phyloP scores from a whole-genome alignment of 1,284 basidiomycete species.

The Ceratobasidium sp. region DNA sequence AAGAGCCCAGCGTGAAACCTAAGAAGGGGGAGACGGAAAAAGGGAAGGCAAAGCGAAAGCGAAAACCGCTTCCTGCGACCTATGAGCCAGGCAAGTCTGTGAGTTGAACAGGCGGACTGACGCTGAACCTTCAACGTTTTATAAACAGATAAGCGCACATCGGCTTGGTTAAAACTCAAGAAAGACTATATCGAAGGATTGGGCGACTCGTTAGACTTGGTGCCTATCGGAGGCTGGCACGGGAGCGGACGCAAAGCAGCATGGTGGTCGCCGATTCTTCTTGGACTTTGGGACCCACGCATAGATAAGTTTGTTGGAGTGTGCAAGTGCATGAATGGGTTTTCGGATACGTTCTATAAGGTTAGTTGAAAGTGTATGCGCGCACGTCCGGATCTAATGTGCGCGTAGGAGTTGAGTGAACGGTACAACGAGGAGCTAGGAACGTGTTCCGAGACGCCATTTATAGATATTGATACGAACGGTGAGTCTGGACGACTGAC shows the following conservation, averaged over 20 bases:
- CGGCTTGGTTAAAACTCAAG: conserved; percentile 88
- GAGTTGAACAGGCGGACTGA: not conserved
- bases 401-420: conserved; percentile 66
- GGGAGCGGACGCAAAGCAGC: conserved; percentile 92
- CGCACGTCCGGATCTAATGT: conserved; percentile 41
- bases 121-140: not conserved
- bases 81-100: conserved; percentile 82
- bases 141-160: conserved; percentile 75
- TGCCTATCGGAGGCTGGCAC: conserved; percentile 91
- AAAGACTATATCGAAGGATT: conserved; percentile 79
- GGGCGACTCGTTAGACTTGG: conserved; percentile 66
- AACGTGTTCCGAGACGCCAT: conserved; percentile 70
- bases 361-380: conserved; percentile 56
- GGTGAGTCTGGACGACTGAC: conserved; percentile 60
- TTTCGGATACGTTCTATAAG: conserved; percentile 90
- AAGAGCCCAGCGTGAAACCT: conserved; percentile 13
- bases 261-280: conserved; percentile 94
- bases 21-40: conserved; percentile 41
- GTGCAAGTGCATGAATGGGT: conserved; percentile 82
- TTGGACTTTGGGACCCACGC: conserved; percentile 83
- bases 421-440: conserved; percentile 76
- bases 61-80: conserved; percentile 85
- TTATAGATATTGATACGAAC: conserved; percentile 79
- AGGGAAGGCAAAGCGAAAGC: conserved; percentile 60
- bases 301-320: conserved; percentile 81